Evolutionary conservation across 495 filamentous ascomycete genomes (phyloP).

Genomic region (Jackrogersella multiformis): DNA sequence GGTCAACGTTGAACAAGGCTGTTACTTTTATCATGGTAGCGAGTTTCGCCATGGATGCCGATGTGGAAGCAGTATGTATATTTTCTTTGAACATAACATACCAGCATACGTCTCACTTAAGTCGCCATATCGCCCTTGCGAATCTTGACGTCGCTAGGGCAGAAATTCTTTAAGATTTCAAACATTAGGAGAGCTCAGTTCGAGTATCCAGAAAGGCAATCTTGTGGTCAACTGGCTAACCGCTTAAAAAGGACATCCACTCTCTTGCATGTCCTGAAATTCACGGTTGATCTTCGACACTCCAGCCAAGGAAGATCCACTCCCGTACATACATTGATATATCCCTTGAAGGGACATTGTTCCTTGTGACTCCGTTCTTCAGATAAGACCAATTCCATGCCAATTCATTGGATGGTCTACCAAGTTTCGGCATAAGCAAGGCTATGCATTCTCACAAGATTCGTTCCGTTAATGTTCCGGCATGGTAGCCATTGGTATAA

Average conservation of each 20-base stretch:
- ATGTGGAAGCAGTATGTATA: background rate
- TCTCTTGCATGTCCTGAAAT: constrained; percentile 17
- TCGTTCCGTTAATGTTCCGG: constrained; percentile 18
- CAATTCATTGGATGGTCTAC: constrained; percentile 16
- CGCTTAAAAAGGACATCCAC: constrained; percentile 16
- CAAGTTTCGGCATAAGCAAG: constrained; percentile 21
- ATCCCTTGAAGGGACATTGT: background rate
- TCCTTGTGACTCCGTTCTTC: constrained; percentile 18
- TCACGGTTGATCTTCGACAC: constrained; percentile 9
- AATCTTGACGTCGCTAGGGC: constrained; percentile 10
- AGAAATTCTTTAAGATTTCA: too few relatives aligned
- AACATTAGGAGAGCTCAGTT: too few relatives aligned
- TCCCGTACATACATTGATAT: constrained; percentile 7
- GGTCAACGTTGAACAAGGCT: background rate
- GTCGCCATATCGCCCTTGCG: background rate
- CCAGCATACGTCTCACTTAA: background rate
- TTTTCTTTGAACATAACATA: background rate
- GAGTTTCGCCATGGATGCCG: background rate
- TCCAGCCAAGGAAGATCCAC: constrained; percentile 23
- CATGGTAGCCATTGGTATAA: constrained; percentile 2
- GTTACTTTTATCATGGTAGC: background rate
- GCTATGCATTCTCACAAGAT: constrained; percentile 31
- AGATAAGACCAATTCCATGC: constrained; percentile 18
- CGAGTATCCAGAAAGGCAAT: constrained; percentile 4
- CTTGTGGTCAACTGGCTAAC: constrained; percentile 18